phyloP scores from a whole-genome alignment of 495 filamentous ascomycete species.

The Cetradonia linearis region DNA sequence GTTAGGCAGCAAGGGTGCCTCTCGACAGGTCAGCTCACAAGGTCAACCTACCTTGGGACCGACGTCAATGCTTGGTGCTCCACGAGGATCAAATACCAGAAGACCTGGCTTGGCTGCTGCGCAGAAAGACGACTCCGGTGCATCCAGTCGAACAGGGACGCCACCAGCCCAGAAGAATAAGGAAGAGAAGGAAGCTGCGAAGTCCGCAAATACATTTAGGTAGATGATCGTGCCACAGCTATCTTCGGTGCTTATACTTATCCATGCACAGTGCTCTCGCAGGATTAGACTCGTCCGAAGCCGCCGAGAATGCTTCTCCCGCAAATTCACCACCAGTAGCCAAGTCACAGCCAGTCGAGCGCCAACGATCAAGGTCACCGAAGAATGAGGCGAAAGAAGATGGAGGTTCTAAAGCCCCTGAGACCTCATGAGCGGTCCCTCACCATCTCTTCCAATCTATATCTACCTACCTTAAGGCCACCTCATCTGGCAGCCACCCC shows the following conservation, averaged over 20 bases:
- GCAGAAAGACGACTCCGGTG: conserved; percentile 69
- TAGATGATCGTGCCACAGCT: conserved; percentile 31
- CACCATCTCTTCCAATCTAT: conserved; percentile 1
- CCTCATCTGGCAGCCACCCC: background rate
- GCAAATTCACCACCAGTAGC: conserved; percentile 48
- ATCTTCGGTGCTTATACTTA: conserved; percentile 24
- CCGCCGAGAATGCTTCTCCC: conserved; percentile 48
- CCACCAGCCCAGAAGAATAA: conserved; percentile 57
- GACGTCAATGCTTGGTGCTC: conserved; percentile 62
- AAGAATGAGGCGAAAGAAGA: conserved; percentile 4
- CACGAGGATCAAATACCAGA: conserved; percentile 75
- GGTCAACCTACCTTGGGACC: conserved; percentile 51
- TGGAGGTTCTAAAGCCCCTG: background rate
- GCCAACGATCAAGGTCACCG: conserved; percentile 12
- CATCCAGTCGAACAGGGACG: conserved; percentile 80
- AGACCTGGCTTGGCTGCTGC: conserved; percentile 60
- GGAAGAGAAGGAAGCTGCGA: conserved; percentile 49
- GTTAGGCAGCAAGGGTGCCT: conserved; percentile 52
- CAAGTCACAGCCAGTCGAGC: conserved; percentile 31
- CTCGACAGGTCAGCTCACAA: conserved; percentile 50
- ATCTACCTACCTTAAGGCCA: conserved; percentile 7
- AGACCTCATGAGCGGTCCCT: conserved; percentile 11
- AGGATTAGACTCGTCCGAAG: conserved; percentile 38
- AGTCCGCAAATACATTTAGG: conserved; percentile 84
- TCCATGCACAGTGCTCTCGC: conserved; percentile 43